Percentiles rank a stretch among this genome's conserved stretches.
phyloP scores from a whole-genome alignment of 2,329 filamentous ascomycete genomes.

The Aureobasidium sp. region DNA sequence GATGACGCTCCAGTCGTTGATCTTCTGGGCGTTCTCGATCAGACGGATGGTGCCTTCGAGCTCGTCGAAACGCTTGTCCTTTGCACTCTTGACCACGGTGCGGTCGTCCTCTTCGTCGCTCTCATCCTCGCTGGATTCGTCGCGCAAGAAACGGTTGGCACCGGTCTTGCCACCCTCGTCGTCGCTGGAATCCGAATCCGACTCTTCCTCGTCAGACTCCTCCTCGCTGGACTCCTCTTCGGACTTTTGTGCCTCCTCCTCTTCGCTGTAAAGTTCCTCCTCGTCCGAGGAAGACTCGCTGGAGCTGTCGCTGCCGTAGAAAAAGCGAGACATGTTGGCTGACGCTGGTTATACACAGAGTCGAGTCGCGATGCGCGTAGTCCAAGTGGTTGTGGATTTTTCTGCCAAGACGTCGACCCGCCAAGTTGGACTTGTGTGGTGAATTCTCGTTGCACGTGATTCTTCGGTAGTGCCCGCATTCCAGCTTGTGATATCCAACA shows the following conservation, averaged over 20 bases:
- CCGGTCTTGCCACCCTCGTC: constrained; percentile 57
- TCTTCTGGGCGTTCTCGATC: constrained; percentile 96
- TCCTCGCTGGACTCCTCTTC: constrained; percentile 51
- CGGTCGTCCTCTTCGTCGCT: constrained; percentile 77
- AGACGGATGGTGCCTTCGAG: constrained; percentile 79
- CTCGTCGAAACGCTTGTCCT: constrained; percentile 94
- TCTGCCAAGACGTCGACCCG: not conserved
- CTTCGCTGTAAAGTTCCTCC: constrained; percentile 83
- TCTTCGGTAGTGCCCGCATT: not conserved
- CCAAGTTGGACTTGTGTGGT: not conserved
- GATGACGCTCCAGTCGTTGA: constrained; percentile 93
- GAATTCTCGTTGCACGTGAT: not conserved
- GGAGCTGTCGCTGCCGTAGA: constrained; percentile 91
- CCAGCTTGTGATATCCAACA: not conserved
- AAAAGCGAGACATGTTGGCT: constrained; percentile 85
- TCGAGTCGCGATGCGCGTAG: not conserved
- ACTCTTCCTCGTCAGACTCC: constrained; percentile 29
- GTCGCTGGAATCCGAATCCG: constrained; percentile 33
- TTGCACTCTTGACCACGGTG: constrained; percentile 89
- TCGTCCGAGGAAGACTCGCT: constrained; percentile 90
- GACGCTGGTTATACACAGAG: constrained; percentile 7
- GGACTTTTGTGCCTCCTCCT: constrained; percentile 54
- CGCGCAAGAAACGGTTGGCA: constrained; percentile 74
- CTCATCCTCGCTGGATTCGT: constrained; percentile 66
- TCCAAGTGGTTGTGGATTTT: not conserved